Evolutionary conservation across 202 grass and related monocot species (phyloP).

Genomic region (Schoenoplectus tabernaemontani): DNA sequence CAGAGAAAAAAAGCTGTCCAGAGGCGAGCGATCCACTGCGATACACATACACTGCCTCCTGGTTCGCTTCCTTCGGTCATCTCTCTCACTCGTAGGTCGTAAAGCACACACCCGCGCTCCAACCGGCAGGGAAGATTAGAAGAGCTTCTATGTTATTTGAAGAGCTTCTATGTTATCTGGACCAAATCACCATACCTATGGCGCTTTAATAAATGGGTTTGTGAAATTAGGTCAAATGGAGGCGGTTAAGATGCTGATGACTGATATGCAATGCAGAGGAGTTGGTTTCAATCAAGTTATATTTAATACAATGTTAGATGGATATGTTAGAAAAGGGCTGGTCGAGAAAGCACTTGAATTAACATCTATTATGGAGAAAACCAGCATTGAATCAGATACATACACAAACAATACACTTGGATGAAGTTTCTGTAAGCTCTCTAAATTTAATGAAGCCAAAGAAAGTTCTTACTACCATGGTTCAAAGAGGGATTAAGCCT

Average conservation of each 20-base stretch:
- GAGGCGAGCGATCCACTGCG: too few species aligned
- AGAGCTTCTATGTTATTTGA: conserved; percentile 22
- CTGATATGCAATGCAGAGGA: conserved; percentile 59
- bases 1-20: too few species aligned
- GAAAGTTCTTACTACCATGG: conserved; percentile 64
- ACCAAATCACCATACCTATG: conserved; percentile 47
- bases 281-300: conserved; percentile 58
- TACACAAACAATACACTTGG: conserved; percentile 69
- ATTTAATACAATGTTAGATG: conserved; percentile 72
- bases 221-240: conserved; percentile 68
- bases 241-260: conserved; percentile 55
- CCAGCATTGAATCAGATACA: conserved; percentile 44
- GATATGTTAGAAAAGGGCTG: conserved; percentile 52
- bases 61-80: too few species aligned
- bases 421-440: conserved; percentile 51
- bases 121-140: conserved; percentile 53
- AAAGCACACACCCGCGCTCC: conserved; percentile 33
- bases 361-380: conserved; percentile 64
- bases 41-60: too few species aligned
- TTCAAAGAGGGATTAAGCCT: conserved; percentile 44
- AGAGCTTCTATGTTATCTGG: conserved; percentile 41
- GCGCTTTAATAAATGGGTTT: conserved; percentile 72
- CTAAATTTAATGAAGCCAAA: conserved; percentile 52
- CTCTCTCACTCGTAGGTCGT: too few species aligned
- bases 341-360: conserved; percentile 52